These are phyloP conservation scores for Saturnispora sanitii DNA, from an alignment of 805 yeast genomes.

Conservation along the genomic window DNA sequence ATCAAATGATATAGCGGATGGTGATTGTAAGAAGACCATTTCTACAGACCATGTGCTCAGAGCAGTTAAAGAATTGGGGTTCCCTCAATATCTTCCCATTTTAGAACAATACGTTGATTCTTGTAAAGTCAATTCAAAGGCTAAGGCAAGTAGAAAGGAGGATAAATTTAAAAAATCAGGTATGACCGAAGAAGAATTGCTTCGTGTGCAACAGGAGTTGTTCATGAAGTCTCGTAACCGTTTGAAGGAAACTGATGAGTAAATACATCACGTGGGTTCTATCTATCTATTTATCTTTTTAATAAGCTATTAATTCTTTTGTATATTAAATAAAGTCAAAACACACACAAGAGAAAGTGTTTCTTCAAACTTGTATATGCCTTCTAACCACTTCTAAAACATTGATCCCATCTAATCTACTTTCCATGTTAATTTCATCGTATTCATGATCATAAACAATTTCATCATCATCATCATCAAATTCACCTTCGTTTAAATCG, in stretches of 20 bases:
- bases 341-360: neutral
- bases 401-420: slow-evolving; percentile 24
- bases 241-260: slow-evolving; percentile 16
- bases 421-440: slow-evolving; percentile 26
- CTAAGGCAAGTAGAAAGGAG: slow-evolving; percentile 72
- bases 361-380: too few species aligned
- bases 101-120: slow-evolving; percentile 72
- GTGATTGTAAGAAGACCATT: slow-evolving; percentile 91
- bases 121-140: slow-evolving; percentile 80
- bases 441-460: slow-evolving; percentile 19
- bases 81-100: slow-evolving; percentile 72
- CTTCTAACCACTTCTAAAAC: slow-evolving; percentile 25
- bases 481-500: neutral
- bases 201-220: slow-evolving; percentile 86
- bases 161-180: slow-evolving; percentile 93
- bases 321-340: neutral
- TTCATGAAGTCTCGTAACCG: slow-evolving; percentile 45
- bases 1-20: slow-evolving; percentile 92
- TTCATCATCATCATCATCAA: slow-evolving; percentile 13
- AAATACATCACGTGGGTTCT: neutral
- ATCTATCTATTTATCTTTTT: too few species aligned
- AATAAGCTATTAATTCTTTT: neutral
- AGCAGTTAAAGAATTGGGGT: slow-evolving; percentile 82
- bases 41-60: slow-evolving; percentile 93
- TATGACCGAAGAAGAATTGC: slow-evolving; percentile 80